Conservation (phyloP, 148 eudicot genomes). For the Amaranthus hypochondriacus region DNA sequence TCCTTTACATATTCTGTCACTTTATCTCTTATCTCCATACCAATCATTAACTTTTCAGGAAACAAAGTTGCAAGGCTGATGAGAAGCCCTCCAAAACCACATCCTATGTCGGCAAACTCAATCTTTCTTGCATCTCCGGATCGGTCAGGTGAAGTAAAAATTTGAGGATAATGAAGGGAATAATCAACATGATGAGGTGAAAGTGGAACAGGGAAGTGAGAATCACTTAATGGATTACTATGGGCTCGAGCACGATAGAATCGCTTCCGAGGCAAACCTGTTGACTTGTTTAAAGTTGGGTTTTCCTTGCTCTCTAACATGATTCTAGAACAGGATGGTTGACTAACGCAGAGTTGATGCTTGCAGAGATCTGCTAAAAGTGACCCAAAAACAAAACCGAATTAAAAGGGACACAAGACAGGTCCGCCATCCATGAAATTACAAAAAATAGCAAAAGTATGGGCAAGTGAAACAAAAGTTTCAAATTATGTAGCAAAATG, state of each 20-base stretch:
- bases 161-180: slow-evolving; percentile 56
- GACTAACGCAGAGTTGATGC: slow-evolving; percentile 1
- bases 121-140: slow-evolving; percentile 36
- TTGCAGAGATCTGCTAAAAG: slow-evolving; percentile 5
- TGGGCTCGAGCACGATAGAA: slow-evolving; percentile 94
- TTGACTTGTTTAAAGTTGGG: slow-evolving; percentile 58
- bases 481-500: neutral
- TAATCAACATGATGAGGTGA: slow-evolving; percentile 78
- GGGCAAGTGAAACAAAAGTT: neutral
- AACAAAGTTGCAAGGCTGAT: slow-evolving; percentile 72
- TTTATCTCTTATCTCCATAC: slow-evolving; percentile 96
- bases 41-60: slow-evolving; percentile 81
- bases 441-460: neutral
- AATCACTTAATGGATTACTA: slow-evolving; percentile 91
- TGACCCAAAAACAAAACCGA: neutral
- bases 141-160: slow-evolving; percentile 35
- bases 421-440: neutral
- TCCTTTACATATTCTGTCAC: slow-evolving; percentile 94
- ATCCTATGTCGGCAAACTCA: slow-evolving; percentile 89
- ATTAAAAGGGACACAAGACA: neutral
- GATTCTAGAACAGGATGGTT: neutral
- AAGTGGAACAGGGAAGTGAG: slow-evolving; percentile 85
- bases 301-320: slow-evolving; percentile 54
- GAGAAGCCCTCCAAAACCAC: slow-evolving; percentile 93
- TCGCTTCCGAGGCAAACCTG: slow-evolving; percentile 80